Conservation (phyloP, 2,329 filamentous ascomycete genomes). For the Botrytis deweyae region DNA sequence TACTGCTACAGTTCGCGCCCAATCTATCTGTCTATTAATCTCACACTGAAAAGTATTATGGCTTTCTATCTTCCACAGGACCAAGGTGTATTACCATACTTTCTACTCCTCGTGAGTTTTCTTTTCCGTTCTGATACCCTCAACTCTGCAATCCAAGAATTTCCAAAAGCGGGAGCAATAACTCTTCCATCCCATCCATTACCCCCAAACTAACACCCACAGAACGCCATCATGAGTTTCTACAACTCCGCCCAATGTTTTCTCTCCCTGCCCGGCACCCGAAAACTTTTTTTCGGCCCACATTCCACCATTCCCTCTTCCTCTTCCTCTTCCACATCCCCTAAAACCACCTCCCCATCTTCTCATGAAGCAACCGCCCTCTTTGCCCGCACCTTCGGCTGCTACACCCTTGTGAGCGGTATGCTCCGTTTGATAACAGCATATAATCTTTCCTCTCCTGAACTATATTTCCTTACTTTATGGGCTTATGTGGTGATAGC, state of each 20-base stretch:
- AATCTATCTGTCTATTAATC: too few species aligned
- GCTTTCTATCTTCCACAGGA: not conserved
- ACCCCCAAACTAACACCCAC: not conserved
- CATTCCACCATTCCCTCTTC: not conserved
- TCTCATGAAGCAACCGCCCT: not conserved
- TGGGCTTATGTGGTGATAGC: not conserved
- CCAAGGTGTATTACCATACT: not conserved
- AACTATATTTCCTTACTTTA: not conserved
- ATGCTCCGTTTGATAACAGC: not conserved
- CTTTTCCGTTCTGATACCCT: rapidly evolving
- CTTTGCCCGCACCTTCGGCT: not conserved
- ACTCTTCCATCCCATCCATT: not conserved
- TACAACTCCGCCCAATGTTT: not conserved
- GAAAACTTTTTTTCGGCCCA: not conserved
- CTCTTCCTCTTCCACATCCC: not conserved
- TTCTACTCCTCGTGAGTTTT: not conserved
- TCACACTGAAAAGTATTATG: not conserved
- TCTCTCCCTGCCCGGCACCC: not conserved
- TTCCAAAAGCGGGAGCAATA: not conserved
- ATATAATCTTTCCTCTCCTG: not conserved
- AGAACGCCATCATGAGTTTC: not conserved
- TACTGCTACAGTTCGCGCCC: not conserved
- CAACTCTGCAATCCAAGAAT: not conserved
- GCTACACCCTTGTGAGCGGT: not conserved
- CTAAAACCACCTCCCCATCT: not conserved